A percentile compares a stretch with the other conserved stretches of the same genome.
Conservation (phyloP, 2,329 filamentous ascomycete species). For the Pestalotiopsis sp. region DNA sequence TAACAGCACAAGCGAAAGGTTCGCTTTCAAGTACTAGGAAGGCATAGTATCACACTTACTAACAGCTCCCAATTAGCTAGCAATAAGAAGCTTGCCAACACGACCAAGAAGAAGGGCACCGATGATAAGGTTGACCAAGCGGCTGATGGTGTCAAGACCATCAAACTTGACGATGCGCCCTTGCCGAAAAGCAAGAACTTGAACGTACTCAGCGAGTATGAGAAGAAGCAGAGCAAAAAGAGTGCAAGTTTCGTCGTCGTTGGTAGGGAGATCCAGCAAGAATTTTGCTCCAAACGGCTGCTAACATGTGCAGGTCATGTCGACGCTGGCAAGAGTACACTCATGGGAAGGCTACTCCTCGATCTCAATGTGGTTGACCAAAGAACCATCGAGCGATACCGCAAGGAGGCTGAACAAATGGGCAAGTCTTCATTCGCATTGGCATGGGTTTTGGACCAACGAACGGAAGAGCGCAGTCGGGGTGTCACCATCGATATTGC, state of each 20-base stretch:
- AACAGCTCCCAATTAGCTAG: conserved; percentile 53
- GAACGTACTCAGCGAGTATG: conserved; percentile 81
- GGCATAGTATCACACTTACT: conserved; percentile 50
- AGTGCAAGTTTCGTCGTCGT: conserved; percentile 91
- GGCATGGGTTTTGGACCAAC: conserved; percentile 95
- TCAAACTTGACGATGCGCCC: conserved; percentile 55
- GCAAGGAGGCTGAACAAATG: conserved; percentile 85
- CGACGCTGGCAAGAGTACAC: conserved; percentile 94
- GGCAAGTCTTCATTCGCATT: conserved; percentile 96
- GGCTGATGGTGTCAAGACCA: conserved; percentile 37
- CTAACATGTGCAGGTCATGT: conserved; percentile 72
- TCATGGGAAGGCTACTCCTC: conserved; percentile 92
- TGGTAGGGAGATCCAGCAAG: conserved; percentile 53
- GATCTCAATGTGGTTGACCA: conserved; percentile 89
- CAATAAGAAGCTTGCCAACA: conserved; percentile 43
- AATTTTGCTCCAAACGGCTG: not conserved
- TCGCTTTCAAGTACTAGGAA: conserved; percentile 59
- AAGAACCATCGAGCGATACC: conserved; percentile 84
- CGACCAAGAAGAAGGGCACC: conserved; percentile 43
- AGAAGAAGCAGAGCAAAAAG: conserved; percentile 75
- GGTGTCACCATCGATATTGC: conserved; percentile 98
- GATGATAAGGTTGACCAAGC: conserved; percentile 38
- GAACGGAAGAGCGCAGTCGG: conserved; percentile 82
- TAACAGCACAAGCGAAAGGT: conserved; percentile 88
- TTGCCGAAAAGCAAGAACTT: conserved; percentile 76